These are phyloP conservation scores for Candida cerambycidarum DNA, from an alignment of 805 yeast species.

Conservation along the genomic window DNA sequence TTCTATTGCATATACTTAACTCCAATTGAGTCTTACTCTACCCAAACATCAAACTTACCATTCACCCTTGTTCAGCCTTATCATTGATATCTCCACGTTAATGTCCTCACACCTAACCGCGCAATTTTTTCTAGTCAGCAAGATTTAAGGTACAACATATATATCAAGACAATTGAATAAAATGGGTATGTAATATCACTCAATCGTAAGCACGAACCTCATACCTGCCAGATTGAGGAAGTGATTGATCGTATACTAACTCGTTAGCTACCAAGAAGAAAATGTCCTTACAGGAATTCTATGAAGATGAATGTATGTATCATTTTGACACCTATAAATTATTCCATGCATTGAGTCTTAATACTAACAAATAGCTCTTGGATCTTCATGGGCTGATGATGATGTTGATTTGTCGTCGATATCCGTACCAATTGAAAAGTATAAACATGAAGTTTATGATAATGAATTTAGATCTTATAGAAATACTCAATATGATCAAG, in stretches of 20 bases:
- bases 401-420: constrained; percentile 46
- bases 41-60: too few species aligned
- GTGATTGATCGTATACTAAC: constrained; percentile 7
- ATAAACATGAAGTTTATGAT: constrained; percentile 12
- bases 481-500: constrained; percentile 17
- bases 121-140: constrained; percentile 5
- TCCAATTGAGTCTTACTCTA: too few species aligned
- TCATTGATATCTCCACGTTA: not conserved
- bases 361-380: constrained; percentile 32
- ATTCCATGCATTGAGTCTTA: not conserved
- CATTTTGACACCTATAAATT: too few species aligned
- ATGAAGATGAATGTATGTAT: constrained; percentile 46
- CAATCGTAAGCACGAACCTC: not conserved
- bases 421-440: constrained; percentile 43
- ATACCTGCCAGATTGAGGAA: not conserved
- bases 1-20: too few species aligned
- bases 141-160: not conserved
- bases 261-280: constrained; percentile 34
- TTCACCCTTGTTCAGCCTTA: not conserved
- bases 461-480: constrained; percentile 1
- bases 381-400: constrained; percentile 50
- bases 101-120: not conserved
- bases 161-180: constrained; percentile 1
- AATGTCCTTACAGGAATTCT: constrained; percentile 47
- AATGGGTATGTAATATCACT: constrained; percentile 13